phyloP scores from a whole-genome alignment of 1,139 yeast species.

The Saccharomycopsis crataegensis region DNA sequence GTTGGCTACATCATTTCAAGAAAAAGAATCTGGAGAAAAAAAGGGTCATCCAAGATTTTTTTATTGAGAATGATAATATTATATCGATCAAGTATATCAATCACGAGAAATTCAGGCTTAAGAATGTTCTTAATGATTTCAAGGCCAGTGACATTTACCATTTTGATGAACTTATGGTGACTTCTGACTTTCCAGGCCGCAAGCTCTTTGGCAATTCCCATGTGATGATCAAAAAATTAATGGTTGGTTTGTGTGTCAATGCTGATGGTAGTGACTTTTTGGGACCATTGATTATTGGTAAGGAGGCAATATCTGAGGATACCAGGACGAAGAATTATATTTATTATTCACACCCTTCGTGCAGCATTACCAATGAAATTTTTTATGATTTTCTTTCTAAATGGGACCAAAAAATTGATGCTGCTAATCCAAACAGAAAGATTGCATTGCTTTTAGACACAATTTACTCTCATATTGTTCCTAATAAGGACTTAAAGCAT shows the following conservation, averaged over 20 bases:
- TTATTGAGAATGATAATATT: conserved; percentile 17
- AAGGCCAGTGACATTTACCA: conserved; percentile 24
- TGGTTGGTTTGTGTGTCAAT: conserved; percentile 24
- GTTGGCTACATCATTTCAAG: conserved; percentile 33
- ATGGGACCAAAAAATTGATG: conserved; percentile 17
- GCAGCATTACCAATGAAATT: conserved; percentile 27
- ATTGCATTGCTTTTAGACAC: conserved; percentile 27
- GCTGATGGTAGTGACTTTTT: conserved; percentile 24
- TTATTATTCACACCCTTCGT: conserved; percentile 18
- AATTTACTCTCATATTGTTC: conserved; percentile 28
- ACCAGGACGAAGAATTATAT: not conserved
- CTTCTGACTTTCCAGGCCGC: conserved; percentile 21
- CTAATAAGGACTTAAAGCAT: conserved; percentile 23
- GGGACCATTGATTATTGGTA: conserved; percentile 25
- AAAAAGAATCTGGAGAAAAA: conserved; percentile 25
- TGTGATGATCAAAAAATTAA: conserved; percentile 19
- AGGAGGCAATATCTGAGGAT: not conserved
- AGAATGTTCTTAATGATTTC: conserved; percentile 13
- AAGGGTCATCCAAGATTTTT: conserved; percentile 24
- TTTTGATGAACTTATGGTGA: conserved; percentile 24
- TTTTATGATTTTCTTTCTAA: conserved; percentile 23
- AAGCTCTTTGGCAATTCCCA: conserved; percentile 4
- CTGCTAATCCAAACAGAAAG: conserved; percentile 19
- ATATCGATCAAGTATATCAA: conserved; percentile 20
- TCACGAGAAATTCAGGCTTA: conserved; percentile 21